phyloP scores from a whole-genome alignment of 176 grass and related monocot species.

The Musa troglodytarum region DNA sequence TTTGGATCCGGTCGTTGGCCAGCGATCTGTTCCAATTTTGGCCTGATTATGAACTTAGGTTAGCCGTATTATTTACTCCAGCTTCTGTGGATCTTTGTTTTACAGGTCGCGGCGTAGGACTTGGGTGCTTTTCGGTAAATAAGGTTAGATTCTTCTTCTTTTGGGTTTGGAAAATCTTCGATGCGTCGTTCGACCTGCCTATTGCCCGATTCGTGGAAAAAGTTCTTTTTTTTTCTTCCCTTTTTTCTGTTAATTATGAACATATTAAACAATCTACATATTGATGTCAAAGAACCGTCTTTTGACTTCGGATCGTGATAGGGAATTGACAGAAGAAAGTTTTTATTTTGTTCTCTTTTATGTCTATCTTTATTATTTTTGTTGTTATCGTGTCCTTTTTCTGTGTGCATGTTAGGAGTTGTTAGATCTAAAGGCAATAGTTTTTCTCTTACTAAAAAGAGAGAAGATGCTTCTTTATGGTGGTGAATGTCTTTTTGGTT shows the following conservation, averaged over 20 bases:
- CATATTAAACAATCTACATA: too few relatives aligned
- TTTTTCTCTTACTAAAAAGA: background rate
- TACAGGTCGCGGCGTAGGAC: background rate
- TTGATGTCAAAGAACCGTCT: background rate
- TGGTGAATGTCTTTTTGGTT: too few relatives aligned
- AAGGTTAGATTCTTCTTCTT: background rate
- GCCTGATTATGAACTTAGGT: background rate
- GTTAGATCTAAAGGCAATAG: too few relatives aligned
- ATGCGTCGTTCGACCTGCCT: background rate
- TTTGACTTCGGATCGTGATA: background rate
- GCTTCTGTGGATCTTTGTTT: background rate
- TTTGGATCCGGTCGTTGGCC: background rate
- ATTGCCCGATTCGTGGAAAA: background rate
- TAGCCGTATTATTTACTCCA: background rate
- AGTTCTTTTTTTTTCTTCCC: background rate
- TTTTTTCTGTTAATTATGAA: background rate
- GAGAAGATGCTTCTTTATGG: background rate
- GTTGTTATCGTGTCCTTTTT: too few relatives aligned
- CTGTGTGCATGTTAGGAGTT: too few relatives aligned
- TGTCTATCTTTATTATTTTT: too few relatives aligned
- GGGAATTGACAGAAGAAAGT: background rate
- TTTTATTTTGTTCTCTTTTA: background rate
- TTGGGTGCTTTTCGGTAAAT: background rate
- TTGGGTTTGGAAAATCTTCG: background rate
- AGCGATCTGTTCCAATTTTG: background rate